phyloP scores from a whole-genome alignment of 1,284 basidiomycete species.

The Cryptococcus floricola region DNA sequence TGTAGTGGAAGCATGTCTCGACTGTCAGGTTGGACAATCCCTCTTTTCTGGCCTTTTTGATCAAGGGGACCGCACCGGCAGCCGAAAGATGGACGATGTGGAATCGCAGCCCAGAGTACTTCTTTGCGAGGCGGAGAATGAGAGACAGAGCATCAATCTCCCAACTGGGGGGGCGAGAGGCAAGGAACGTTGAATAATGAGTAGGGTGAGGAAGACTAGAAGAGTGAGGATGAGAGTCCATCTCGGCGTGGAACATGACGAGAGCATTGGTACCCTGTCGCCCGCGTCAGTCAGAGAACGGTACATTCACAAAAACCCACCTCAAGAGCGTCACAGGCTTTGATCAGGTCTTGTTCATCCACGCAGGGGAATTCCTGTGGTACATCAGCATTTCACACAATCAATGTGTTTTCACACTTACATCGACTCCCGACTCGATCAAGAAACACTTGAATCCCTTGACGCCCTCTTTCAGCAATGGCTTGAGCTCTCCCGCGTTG shows the following conservation, averaged over 20 bases:
- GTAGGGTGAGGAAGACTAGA: slow-evolving; percentile 3
- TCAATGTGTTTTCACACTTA: slow-evolving; percentile 43
- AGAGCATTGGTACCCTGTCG: slow-evolving; percentile 63
- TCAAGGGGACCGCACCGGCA: slow-evolving; percentile 67
- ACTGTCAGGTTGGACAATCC: slow-evolving; percentile 62
- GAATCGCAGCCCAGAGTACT: slow-evolving; percentile 66
- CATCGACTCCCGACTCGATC: slow-evolving; percentile 87
- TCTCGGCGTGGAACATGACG: slow-evolving; percentile 86
- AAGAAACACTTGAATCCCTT: slow-evolving; percentile 95
- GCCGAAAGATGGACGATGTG: slow-evolving; percentile 93
- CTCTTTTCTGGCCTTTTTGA: slow-evolving; percentile 62
- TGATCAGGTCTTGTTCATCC: slow-evolving; percentile 61
- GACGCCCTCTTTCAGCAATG: slow-evolving; percentile 70
- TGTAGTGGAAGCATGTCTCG: slow-evolving; percentile 94
- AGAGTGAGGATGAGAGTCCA: slow-evolving; percentile 50
- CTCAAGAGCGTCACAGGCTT: slow-evolving; percentile 69
- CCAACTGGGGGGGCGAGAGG: slow-evolving; percentile 70
- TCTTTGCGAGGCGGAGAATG: slow-evolving; percentile 61
- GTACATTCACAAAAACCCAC: slow-evolving; percentile 48
- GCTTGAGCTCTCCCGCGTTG: slow-evolving; percentile 57
- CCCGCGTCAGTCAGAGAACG: neutral
- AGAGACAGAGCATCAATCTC: slow-evolving; percentile 73
- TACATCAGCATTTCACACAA: slow-evolving; percentile 1
- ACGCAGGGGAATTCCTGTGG: slow-evolving; percentile 84
- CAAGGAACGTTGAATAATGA: slow-evolving; percentile 72